These are phyloP conservation scores for Nicotiana tabacum DNA, from an alignment of 257 asterid species.

Conservation along the genomic window DNA sequence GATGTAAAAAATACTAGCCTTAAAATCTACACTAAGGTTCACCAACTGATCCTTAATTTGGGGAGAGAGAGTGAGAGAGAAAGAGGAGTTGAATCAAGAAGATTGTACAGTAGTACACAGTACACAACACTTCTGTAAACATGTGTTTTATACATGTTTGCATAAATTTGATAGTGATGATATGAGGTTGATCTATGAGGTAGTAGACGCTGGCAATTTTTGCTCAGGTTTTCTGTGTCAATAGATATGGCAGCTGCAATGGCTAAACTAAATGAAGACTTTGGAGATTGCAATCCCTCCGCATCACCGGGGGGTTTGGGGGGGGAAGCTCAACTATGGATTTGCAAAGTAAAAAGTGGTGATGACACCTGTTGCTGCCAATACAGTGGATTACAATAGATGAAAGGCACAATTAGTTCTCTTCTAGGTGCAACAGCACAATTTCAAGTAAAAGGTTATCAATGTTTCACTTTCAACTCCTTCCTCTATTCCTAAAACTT, in stretches of 20 bases:
- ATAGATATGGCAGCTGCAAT: neutral
- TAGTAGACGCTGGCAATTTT: neutral
- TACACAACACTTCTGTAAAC: neutral
- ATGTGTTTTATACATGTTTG: neutral
- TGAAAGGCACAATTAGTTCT: neutral
- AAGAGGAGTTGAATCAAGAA: neutral
- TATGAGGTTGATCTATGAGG: neutral
- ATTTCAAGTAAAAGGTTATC: neutral
- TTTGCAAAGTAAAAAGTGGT: neutral
- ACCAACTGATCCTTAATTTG: neutral
- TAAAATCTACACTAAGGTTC: neutral
- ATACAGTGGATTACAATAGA: neutral
- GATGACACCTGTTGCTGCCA: neutral
- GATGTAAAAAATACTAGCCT: neutral
- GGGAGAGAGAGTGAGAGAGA: neutral
- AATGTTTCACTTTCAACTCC: neutral
- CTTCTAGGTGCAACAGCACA: neutral
- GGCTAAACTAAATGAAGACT: neutral
- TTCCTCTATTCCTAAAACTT: neutral
- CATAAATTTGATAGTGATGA: neutral
- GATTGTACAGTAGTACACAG: neutral
- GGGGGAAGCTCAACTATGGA: neutral
- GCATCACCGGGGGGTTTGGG: neutral
- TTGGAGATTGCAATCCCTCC: neutral
- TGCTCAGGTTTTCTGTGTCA: neutral